Evolutionary conservation across 805 yeast species (phyloP).

Genomic region (Barnettozyma sucrosica): DNA sequence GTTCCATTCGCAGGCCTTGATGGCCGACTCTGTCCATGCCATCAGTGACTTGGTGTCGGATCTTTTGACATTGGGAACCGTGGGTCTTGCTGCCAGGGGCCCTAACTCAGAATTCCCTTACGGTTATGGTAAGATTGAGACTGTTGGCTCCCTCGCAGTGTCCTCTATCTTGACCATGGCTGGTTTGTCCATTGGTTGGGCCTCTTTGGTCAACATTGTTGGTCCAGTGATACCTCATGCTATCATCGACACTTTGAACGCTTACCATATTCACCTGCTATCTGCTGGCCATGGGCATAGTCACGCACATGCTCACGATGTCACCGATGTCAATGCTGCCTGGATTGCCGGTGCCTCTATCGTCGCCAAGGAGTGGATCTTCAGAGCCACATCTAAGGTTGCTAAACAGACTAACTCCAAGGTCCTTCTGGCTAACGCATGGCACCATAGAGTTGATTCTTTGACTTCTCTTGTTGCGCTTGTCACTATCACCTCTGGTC

Average conservation of each 20-base stretch:
- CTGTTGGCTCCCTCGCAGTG: conserved; percentile 86
- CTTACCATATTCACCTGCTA: conserved; percentile 42
- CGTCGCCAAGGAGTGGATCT: conserved; percentile 81
- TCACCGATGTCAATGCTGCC: conserved; percentile 83
- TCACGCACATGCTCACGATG: conserved; percentile 30
- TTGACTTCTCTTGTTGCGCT: conserved; percentile 88
- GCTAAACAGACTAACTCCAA: conserved; percentile 78
- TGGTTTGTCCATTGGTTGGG: conserved; percentile 87
- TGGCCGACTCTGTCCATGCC: conserved; percentile 95
- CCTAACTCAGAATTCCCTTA: conserved; percentile 64
- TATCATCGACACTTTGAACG: conserved; percentile 46
- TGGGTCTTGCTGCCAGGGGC: conserved; percentile 59
- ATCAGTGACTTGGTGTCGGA: conserved; percentile 87
- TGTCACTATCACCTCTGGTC: conserved; percentile 80
- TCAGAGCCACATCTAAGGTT: conserved; percentile 71
- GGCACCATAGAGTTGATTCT: conserved; percentile 97
- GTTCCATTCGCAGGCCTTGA: conserved; percentile 89
- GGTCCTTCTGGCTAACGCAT: conserved; percentile 92
- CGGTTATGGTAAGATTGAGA: conserved; percentile 91
- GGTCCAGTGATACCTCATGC: conserved; percentile 64
- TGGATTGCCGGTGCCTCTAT: conserved; percentile 93
- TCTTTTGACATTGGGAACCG: conserved; percentile 82
- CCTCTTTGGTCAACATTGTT: conserved; percentile 61
- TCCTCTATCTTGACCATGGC: conserved; percentile 79
- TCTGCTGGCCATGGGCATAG: conserved; percentile 32